Evolutionary conservation across 2,329 filamentous ascomycete species (phyloP), one percentile per base, ranked within the genome.

Genomic region (Blastomyces gilchristii): DNA sequence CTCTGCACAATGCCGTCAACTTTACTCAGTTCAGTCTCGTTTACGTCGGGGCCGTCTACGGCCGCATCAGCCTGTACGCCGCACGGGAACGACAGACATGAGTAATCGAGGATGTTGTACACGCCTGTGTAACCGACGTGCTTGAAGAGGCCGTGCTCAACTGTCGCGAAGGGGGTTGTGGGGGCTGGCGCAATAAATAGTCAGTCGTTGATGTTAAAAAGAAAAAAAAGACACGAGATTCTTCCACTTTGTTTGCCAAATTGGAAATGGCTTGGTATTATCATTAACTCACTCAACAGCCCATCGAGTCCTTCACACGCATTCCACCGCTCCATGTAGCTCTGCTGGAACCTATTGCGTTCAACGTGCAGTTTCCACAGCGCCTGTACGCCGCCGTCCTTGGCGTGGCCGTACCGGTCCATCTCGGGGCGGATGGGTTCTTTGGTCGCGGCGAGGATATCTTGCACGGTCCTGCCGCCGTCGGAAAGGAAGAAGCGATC

Each of bases 81-180:
- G 84, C 2, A 85, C 79, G 0, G 84, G 25, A 87, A 76, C 1
- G 81, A 77, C 0, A 80, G 79, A 43, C 75, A 76, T 0, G 80
- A 81, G 63, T 86, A 86, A 68, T 86, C 83, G 18, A 86, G 67
- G 22, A 83, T 63, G 66, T 86, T 87, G 54, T 84, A 77, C 8
- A 76, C 78, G 2, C 69, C 68, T 0, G 74, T 75, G 64, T 81
- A 82, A 56, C 76, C 80, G 63, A 79, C 76, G 65, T 80, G 77
- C 9, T 75, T 77, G 69, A 78, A 85, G 63, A 78, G 70, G 8
- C 69, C 64, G 7, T 78, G 78, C 14, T 76, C 69, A 1, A 77
- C 72, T 0, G 78, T 76, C 1, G 78, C 75, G 50, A 76, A 76
- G 3, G 78, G 74, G 4, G 76, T 75, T 43, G 75, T 67, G 2